Conservation (phyloP, 2,329 filamentous ascomycete genomes). For the Colletotrichum zoysiae region DNA sequence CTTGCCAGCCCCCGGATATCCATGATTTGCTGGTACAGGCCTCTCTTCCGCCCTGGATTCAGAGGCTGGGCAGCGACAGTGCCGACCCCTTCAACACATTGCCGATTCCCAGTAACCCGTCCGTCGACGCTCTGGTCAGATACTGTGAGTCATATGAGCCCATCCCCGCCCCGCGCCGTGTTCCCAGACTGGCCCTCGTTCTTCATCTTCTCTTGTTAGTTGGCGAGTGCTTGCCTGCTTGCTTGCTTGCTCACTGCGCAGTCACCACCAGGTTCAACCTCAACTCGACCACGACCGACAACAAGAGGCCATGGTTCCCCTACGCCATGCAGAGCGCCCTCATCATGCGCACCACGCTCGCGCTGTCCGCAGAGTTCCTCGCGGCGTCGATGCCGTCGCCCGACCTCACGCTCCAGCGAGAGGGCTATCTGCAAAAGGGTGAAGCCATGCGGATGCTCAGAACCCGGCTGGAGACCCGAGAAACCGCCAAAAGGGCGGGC, state of each 20-base stretch:
- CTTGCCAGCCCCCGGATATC: neutral
- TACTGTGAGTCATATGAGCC: slow-evolving; percentile 40
- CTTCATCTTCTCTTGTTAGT: neutral
- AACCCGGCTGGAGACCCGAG: slow-evolving; percentile 16
- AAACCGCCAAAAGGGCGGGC: slow-evolving; percentile 10
- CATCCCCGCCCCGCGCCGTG: too few relatives aligned
- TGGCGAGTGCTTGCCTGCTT: too few relatives aligned
- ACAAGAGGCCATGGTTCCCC: slow-evolving; percentile 41
- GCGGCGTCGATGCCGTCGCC: slow-evolving; percentile 31
- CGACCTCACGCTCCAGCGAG: slow-evolving; percentile 31
- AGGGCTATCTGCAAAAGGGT: slow-evolving; percentile 41
- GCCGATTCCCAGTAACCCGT: slow-evolving; percentile 35
- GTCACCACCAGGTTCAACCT: slow-evolving; percentile 42
- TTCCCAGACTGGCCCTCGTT: neutral
- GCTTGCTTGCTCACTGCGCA: slow-evolving; percentile 21
- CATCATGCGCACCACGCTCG: slow-evolving; percentile 41
- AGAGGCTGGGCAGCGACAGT: slow-evolving; percentile 24
- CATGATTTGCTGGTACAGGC: neutral
- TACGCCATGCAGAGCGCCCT: slow-evolving; percentile 43
- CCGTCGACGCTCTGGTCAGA: slow-evolving; percentile 36
- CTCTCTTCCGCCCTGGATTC: slow-evolving; percentile 26
- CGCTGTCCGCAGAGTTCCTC: slow-evolving; percentile 41
- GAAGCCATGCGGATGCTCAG: slow-evolving; percentile 40
- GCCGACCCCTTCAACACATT: slow-evolving; percentile 42
- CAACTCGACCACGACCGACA: slow-evolving; percentile 37